These are phyloP conservation scores for Globisporangium emineosum DNA, from an alignment of 352 stramenopile genomes.

Conservation along the genomic window DNA sequence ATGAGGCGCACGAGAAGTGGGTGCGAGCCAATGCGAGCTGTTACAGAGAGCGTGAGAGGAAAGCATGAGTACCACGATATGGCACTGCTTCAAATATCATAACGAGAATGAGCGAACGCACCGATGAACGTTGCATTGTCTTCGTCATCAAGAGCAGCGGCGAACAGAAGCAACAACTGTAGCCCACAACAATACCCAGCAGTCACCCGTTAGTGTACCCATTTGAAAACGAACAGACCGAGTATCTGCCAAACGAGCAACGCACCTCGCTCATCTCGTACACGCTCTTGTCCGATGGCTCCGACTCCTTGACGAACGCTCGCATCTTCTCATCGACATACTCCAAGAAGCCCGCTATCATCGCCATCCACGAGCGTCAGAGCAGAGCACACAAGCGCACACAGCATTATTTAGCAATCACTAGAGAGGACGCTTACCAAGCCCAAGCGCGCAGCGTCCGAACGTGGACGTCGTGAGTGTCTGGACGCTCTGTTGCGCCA, in stretches of 20 bases:
- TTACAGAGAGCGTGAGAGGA: not conserved
- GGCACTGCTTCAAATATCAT: not conserved
- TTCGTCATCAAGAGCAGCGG: constrained; percentile 63
- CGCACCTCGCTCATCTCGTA: constrained; percentile 42
- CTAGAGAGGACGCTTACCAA: constrained; percentile 33
- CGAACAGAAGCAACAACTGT: constrained; percentile 45
- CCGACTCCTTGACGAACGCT: constrained; percentile 32
- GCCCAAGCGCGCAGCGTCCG: constrained; percentile 70
- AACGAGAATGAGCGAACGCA: constrained; percentile 20
- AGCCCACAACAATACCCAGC: not conserved
- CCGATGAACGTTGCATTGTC: constrained; percentile 79
- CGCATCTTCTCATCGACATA: constrained; percentile 42
- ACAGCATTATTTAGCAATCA: not conserved
- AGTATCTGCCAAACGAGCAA: not conserved
- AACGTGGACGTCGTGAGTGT: constrained; percentile 36
- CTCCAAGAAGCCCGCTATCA: constrained; percentile 65
- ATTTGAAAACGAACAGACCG: not conserved
- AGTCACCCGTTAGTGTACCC: not conserved
- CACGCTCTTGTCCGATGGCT: constrained; percentile 29
- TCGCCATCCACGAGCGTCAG: constrained; percentile 4
- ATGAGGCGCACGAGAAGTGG: constrained; percentile 68
- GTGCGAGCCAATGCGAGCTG: constrained; percentile 66
- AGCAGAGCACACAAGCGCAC: not conserved
- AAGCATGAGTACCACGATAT: not conserved
- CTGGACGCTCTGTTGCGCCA: constrained; percentile 18